phyloP scores from a whole-genome alignment of 2,329 filamentous ascomycete species.

The Lachnellula occidentalis region DNA sequence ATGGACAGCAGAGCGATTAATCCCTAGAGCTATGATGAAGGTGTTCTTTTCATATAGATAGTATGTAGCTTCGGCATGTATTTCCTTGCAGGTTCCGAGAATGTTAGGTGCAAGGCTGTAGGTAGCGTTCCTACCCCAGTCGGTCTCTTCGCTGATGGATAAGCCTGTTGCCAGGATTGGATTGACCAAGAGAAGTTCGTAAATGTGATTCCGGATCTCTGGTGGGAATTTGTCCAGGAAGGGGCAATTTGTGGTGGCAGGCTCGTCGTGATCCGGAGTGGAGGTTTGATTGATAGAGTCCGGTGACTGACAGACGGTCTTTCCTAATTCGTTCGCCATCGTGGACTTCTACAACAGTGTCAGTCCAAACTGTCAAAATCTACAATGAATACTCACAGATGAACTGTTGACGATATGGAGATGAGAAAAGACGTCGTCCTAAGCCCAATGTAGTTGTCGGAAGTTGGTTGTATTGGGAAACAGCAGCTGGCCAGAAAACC shows the following conservation, averaged over 20 bases:
- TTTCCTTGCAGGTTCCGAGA: constrained; percentile 2
- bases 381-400: too few relatives aligned
- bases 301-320: too few relatives aligned
- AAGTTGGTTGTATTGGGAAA: too few relatives aligned
- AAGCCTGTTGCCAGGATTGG: not conserved
- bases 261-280: too few relatives aligned
- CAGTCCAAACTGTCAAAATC: too few relatives aligned
- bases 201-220: constrained; percentile 8
- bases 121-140: not conserved
- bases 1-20: not conserved
- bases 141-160: not conserved
- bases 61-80: constrained; percentile 3
- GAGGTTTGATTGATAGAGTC: too few relatives aligned
- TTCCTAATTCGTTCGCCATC: too few relatives aligned
- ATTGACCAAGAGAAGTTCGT: constrained; percentile 7
- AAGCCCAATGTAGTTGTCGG: too few relatives aligned
- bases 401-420: too few relatives aligned
- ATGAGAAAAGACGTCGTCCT: too few relatives aligned
- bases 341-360: too few relatives aligned
- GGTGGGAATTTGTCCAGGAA: constrained; percentile 5
- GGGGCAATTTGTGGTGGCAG: not conserved
- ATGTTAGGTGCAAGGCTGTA: constrained; percentile 3
- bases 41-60: constrained; percentile 10
- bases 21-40: constrained; percentile 2
- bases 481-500: too few relatives aligned